Evolutionary conservation across 2,329 filamentous ascomycete genomes (phyloP), one percentile per base, ranked within the genome.

Genomic region (Sporothrix phasma): DNA sequence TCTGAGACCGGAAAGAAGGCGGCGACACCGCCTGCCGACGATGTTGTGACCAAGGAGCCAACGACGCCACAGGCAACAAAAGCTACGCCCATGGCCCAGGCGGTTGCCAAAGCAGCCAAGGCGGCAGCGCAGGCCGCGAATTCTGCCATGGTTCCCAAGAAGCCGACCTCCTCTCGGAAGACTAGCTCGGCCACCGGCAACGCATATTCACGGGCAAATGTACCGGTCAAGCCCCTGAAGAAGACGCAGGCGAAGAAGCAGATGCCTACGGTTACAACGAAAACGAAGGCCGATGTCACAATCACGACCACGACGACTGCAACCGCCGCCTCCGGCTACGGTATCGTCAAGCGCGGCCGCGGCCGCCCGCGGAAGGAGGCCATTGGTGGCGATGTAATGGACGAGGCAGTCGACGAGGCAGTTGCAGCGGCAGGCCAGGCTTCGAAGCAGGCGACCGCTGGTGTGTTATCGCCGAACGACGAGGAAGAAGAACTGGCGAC

Each of bases 11-110:
- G 41, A 51, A 46, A 51, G 56, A 59, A 22, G 45, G 59, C 49
- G 3, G 34, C 15, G 24, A 62, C 64, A 13, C 64, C 59, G 13
- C 59, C 45, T 5, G 10, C 51, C 15, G 26, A 46, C 15, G 31
- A 26, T 19, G n/a, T 19, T 1, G n/a, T 13, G 19, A 37, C n/a
- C 34, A 39, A 29, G 11, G 49, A 62, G 8, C 34, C 56, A 11
- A 11, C 39, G 7, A 59, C 56, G 17, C 56, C 56, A 2, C 56
- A 59, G 26, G 26, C 53, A 10, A 46, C 60, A 26, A 45, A 65
- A n/a, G 61, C 64, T 17, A 63, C 61, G 11, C 64, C 64, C n/a
- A 63, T 65, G 64, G 64, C 64, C 19, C 60, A 65, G 53, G 64
- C 64, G 1, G 43, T 64, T 3, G 62, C 62, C 31, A 60, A 59